Percentiles rank a stretch among this genome's conserved stretches.
phyloP scores from a whole-genome alignment of 1,139 yeast species.

The Lodderomyces parapsilosis region DNA sequence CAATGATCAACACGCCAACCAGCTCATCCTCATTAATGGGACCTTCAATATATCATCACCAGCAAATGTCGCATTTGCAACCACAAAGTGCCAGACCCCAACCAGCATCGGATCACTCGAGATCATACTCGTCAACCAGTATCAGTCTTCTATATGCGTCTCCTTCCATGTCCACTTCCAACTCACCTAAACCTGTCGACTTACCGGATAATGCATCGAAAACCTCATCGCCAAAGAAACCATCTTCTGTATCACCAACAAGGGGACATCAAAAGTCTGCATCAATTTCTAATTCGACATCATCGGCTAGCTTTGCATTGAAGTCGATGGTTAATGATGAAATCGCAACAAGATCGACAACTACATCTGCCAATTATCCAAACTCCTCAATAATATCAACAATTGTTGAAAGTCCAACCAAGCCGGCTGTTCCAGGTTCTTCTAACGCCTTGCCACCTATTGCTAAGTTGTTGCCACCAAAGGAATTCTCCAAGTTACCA shows the following conservation, averaged over 20 bases:
- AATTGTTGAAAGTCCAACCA: constrained; percentile 47
- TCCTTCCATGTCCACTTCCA: constrained; percentile 56
- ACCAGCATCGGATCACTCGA: constrained; percentile 24
- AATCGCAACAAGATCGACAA: constrained; percentile 4
- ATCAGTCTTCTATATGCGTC: constrained; percentile 42
- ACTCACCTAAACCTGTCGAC: constrained; percentile 25
- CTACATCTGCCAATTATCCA: constrained; percentile 1
- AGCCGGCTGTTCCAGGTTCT: constrained; percentile 11
- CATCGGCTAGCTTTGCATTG: constrained; percentile 62
- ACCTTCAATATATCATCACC: constrained; percentile 9
- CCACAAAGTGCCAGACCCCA: constrained; percentile 8
- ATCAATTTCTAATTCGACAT: constrained; percentile 30
- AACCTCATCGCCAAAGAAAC: constrained; percentile 18
- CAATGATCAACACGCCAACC: constrained; percentile 47
- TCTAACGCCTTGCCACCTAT: constrained; percentile 6
- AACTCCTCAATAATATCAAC: constrained; percentile 30
- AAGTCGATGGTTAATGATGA: constrained; percentile 61
- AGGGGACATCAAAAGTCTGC: constrained; percentile 39
- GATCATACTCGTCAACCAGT: constrained; percentile 47
- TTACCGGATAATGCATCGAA: constrained; percentile 11
- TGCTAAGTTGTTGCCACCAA: constrained; percentile 15
- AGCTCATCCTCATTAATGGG: constrained; percentile 35
- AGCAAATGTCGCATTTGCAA: constrained; percentile 5
- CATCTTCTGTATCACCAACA: constrained; percentile 15
- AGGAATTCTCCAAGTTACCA: constrained; percentile 34